Conservation (phyloP, 305 asterid species). For the Ajuga reptans region DNA sequence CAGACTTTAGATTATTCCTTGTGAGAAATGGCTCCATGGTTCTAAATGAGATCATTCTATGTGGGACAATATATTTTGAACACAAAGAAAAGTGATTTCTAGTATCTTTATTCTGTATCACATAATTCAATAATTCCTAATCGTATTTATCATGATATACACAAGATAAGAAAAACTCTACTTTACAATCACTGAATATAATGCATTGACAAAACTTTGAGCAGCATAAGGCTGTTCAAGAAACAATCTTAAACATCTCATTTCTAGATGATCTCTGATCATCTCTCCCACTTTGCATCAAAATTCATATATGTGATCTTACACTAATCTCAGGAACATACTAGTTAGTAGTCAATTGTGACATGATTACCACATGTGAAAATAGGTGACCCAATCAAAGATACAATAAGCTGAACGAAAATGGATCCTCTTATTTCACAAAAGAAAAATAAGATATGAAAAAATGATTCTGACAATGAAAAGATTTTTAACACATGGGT, state of each 20-base stretch:
- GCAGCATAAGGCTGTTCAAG: slow-evolving; percentile 6
- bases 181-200: background rate
- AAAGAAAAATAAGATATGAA: slow-evolving; percentile 16
- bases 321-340: background rate
- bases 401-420: background rate
- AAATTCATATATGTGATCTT: background rate
- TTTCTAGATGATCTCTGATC: slow-evolving; percentile 1
- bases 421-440: background rate
- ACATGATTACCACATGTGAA: background rate
- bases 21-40: background rate
- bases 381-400: slow-evolving; percentile 11
- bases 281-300: slow-evolving; percentile 9
- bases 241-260: slow-evolving; percentile 1
- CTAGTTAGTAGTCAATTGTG: slow-evolving; percentile 8
- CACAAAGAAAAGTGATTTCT: background rate
- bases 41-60: slow-evolving; percentile 7
- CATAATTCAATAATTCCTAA: background rate
- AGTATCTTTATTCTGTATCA: background rate
- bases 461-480: background rate
- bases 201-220: background rate
- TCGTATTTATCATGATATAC: background rate
- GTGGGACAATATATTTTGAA: background rate
- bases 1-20: background rate
- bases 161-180: background rate
- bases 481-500: background rate